Evolutionary conservation across 352 stramenopile genomes (phyloP).

Genomic region (Phytophthora litchii): DNA sequence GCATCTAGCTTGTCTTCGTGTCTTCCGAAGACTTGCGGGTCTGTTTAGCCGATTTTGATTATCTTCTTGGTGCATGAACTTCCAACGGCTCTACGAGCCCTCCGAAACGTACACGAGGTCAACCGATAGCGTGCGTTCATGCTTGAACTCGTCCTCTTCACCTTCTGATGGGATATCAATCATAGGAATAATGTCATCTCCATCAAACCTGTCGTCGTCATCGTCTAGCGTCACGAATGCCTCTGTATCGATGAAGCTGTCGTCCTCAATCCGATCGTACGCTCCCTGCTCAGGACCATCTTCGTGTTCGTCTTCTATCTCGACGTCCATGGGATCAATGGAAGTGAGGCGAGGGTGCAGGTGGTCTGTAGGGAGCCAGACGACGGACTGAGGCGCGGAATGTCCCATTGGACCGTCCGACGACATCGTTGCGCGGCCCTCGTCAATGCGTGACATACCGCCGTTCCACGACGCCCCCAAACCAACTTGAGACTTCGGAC

Average conservation of each 20-base stretch:
- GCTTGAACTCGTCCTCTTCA: conserved; percentile 41
- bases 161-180: conserved; percentile 45
- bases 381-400: conserved; percentile 24
- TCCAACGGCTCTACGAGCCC: conserved; percentile 27
- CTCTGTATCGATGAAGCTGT: conserved; percentile 36
- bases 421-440: conserved; percentile 47
- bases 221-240: conserved; percentile 40
- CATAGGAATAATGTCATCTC: conserved; percentile 35
- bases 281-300: conserved; percentile 9
- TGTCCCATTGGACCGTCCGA: conserved; percentile 28
- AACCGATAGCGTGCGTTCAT: conserved; percentile 20
- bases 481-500: conserved; percentile 16
- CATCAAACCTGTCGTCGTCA: conserved; percentile 25
- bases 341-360: conserved; percentile 25
- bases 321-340: conserved; percentile 24
- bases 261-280: conserved; percentile 25
- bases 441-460: conserved; percentile 38
- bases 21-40: conserved; percentile 13
- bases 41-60: background rate
- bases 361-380: conserved; percentile 38
- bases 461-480: conserved; percentile 27
- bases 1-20: conserved; percentile 16
- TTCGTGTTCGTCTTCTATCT: conserved; percentile 23
- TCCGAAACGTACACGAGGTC: conserved; percentile 25
- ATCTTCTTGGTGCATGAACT: background rate